Evolutionary conservation across 1,139 yeast species (phyloP).

Genomic region (Candida freyschussii): DNA sequence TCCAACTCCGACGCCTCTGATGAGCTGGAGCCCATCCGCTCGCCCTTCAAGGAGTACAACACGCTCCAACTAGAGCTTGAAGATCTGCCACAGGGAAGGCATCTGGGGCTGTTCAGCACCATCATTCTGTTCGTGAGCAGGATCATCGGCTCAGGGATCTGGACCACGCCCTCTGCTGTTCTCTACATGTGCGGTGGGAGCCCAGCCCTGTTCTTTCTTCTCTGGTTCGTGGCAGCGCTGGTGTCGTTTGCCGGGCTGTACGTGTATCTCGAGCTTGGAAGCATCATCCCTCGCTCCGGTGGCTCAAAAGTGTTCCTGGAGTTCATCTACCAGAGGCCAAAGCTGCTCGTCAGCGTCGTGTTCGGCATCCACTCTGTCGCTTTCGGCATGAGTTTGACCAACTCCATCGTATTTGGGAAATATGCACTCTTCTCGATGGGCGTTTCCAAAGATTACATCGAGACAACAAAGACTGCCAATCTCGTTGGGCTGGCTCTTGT

Average conservation of each 20-base stretch:
- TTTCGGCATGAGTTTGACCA: slow-evolving; percentile 62
- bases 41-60: slow-evolving; percentile 11
- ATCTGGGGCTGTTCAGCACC: slow-evolving; percentile 63
- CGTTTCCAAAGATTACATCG: slow-evolving; percentile 34
- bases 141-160: slow-evolving; percentile 74
- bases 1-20: slow-evolving; percentile 17
- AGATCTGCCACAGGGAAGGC: slow-evolving; percentile 73
- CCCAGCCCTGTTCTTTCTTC: slow-evolving; percentile 48
- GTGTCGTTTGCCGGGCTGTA: slow-evolving; percentile 63
- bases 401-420: slow-evolving; percentile 68
- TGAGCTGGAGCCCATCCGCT: slow-evolving; percentile 9
- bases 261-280: slow-evolving; percentile 64
- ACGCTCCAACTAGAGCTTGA: slow-evolving; percentile 23
- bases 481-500: slow-evolving; percentile 42
- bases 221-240: slow-evolving; percentile 59
- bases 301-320: slow-evolving; percentile 71
- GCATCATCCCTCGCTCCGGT: slow-evolving; percentile 67
- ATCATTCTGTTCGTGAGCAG: slow-evolving; percentile 59
- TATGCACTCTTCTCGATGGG: slow-evolving; percentile 52
- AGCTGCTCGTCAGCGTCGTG: slow-evolving; percentile 53
- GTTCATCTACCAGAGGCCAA: slow-evolving; percentile 56
- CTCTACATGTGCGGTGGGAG: slow-evolving; percentile 67
- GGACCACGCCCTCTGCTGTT: slow-evolving; percentile 65
- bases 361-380: slow-evolving; percentile 52
- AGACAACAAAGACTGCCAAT: slow-evolving; percentile 30